Conservation (phyloP, 106 monocot genomes). For the Acorus gramineus region DNA sequence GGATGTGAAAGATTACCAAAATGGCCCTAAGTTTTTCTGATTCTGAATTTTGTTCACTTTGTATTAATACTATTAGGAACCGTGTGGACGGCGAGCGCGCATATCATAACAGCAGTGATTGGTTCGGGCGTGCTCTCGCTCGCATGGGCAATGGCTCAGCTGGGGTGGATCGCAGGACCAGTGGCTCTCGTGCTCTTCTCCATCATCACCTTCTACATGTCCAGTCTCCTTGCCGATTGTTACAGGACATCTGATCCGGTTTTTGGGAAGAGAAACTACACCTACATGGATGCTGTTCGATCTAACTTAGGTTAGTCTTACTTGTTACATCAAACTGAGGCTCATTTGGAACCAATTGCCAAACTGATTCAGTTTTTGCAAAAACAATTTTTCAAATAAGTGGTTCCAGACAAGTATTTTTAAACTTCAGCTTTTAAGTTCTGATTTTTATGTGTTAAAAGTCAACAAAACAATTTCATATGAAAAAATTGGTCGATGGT, state of each 20-base stretch:
- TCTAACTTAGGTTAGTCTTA: slow-evolving; percentile 18
- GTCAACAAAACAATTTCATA: too few relatives aligned
- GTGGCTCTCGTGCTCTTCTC: slow-evolving; percentile 28
- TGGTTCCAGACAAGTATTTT: too few relatives aligned
- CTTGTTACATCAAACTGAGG: too few relatives aligned
- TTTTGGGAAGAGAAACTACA: slow-evolving; percentile 29
- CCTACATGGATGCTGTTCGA: slow-evolving; percentile 37
- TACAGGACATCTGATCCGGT: slow-evolving; percentile 30
- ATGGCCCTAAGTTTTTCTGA: too few relatives aligned
- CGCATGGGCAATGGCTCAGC: slow-evolving; percentile 44
- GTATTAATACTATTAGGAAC: slow-evolving; percentile 22
- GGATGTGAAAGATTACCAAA: too few relatives aligned
- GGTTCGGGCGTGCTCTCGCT: slow-evolving; percentile 61
- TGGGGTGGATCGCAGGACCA: slow-evolving; percentile 40
- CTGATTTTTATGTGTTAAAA: too few relatives aligned
- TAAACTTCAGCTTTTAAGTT: too few relatives aligned
- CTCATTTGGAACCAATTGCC: too few relatives aligned
- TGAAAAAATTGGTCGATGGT: too few relatives aligned
- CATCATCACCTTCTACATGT: slow-evolving; percentile 41
- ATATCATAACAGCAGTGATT: slow-evolving; percentile 67
- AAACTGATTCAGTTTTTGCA: too few relatives aligned
- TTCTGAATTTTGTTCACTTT: too few relatives aligned
- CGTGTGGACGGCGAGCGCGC: slow-evolving; percentile 59
- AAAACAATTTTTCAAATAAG: too few relatives aligned
- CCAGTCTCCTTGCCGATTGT: slow-evolving; percentile 41